These are phyloP conservation scores for Moelleriella libera DNA, from an alignment of 2,329 filamentous ascomycete genomes.

Conservation along the genomic window DNA sequence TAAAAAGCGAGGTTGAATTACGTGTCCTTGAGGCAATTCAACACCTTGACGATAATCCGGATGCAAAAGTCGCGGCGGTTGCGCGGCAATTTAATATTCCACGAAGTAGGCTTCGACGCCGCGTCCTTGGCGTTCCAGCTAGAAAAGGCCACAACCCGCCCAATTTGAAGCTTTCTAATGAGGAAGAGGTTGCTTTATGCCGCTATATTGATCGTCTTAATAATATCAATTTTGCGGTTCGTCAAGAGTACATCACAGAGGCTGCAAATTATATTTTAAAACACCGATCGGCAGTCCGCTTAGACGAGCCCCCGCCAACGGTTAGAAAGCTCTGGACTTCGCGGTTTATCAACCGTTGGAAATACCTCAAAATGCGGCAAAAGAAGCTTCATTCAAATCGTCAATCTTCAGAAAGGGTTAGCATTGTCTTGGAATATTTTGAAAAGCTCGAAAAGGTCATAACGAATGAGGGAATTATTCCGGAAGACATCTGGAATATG, in stretches of 20 bases:
- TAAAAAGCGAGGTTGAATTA: neutral
- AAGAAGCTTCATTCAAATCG: conserved; percentile 3
- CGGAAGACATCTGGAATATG: conserved; percentile 5
- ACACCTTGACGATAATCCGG: neutral
- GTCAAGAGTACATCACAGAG: conserved; percentile 2
- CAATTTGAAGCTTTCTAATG: neutral
- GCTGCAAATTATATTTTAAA: conserved; percentile 4
- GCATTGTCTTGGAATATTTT: conserved; percentile 1
- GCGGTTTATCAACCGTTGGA: conserved; percentile 4
- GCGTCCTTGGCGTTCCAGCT: neutral
- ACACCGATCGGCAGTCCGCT: neutral
- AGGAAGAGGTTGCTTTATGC: conserved; percentile 3
- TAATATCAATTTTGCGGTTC: conserved; percentile 1
- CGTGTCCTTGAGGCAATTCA: neutral
- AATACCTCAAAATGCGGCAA: neutral
- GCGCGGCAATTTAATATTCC: neutral
- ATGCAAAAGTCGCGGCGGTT: neutral
- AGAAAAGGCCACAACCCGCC: neutral
- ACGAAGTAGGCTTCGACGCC: neutral
- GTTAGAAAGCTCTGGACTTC: conserved; percentile 3
- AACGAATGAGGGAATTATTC: conserved; percentile 1
- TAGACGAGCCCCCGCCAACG: neutral
- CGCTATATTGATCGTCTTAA: conserved; percentile 2
- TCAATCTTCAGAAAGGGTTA: conserved; percentile 1
- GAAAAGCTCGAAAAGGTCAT: neutral